Base-by-base conservation (phyloP, 2,329 filamentous ascomycete species). In the Aspergillus brasiliensis region DNA sequence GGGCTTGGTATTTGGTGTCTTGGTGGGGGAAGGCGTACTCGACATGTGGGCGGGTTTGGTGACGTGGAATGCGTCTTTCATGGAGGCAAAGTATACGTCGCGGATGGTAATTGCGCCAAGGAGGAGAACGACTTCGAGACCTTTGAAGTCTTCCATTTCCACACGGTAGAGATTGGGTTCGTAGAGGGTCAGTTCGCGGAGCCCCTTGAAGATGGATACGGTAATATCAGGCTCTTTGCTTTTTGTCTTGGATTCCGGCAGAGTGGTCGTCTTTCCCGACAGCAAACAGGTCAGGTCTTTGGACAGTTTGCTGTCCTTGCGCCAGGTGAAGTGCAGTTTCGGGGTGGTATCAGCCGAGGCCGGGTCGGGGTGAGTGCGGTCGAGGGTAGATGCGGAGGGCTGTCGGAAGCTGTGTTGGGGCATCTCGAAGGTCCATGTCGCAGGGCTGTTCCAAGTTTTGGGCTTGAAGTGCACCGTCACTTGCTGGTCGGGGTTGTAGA, bases 211-310 rank as follows among this genome's bases (percentile, higher is more conserved):
- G 68, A 98, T 84, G 2, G 92, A 92, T n/a, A 98, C 84, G 0
- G 92, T 93, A 67, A 98, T 98, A 76, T 98, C 95, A 0, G 95
- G 94, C 73, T 99, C 95, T 73, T 91, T 94, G 79, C 83, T 90
- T 81, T 91, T 87, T 66, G 82, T 91, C 77, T 88, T 91, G 21
- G 85, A 86, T 28, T 85, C 86, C 11, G 78, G 71, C 3, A 80
- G 73, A 53, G 85, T 83, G 0, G 90, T 85, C 11, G 86, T 89
- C 73, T 88, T 91, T 15, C 94, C 93, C 0, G 89, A 90, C 78
- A 97, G 83, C 75, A 90, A 92, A 76, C 93, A 97, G 1, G 91
- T 92, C 81, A 97, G 87, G 70, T 97, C 92, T 77, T 91, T 95
- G 59, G 88, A 90, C 57, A 97, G 79, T 65, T 92, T 89, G 63